phyloP scores from a whole-genome alignment of 2,329 filamentous ascomycete genomes.

The Epichloe baconii region DNA sequence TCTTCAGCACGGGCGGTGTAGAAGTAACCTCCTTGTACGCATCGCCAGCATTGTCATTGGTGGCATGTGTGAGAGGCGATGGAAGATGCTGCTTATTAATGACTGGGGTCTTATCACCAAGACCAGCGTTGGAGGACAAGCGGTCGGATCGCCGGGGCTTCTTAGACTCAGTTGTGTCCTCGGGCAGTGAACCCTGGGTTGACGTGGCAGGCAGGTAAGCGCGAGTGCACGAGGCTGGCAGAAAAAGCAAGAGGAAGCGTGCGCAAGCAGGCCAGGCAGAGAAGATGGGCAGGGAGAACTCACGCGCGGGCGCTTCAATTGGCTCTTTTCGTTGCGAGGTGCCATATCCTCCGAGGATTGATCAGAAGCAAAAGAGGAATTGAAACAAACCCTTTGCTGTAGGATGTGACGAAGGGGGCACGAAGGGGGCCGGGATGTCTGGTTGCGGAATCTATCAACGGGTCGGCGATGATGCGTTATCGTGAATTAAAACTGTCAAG shows the following conservation, averaged over 20 bases:
- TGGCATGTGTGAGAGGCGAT: slow-evolving; percentile 60
- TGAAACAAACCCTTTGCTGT: neutral
- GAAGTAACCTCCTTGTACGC: slow-evolving; percentile 54
- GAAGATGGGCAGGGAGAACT: slow-evolving; percentile 17
- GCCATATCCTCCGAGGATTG: slow-evolving; percentile 31
- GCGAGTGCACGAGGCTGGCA: slow-evolving; percentile 7
- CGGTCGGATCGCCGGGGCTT: slow-evolving; percentile 72
- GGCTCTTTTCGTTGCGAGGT: slow-evolving; percentile 59
- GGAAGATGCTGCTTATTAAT: slow-evolving; percentile 58
- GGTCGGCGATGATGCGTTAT: neutral
- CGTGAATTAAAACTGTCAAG: neutral
- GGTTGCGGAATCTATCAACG: neutral
- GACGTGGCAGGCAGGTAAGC: slow-evolving; percentile 11
- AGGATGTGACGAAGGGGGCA: no score
- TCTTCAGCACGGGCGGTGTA: slow-evolving; percentile 51
- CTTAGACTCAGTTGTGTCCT: slow-evolving; percentile 56
- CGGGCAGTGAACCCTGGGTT: slow-evolving; percentile 51
- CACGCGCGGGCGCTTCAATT: slow-evolving; percentile 73
- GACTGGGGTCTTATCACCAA: slow-evolving; percentile 46
- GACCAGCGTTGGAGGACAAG: slow-evolving; percentile 28
- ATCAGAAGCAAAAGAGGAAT: neutral
- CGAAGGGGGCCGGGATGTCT: neutral
- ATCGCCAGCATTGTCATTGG: slow-evolving; percentile 44
- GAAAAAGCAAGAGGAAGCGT: slow-evolving; percentile 5
- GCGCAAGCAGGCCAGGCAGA: slow-evolving; percentile 11